These are phyloP conservation scores for Clarireedia homoeocarpa DNA, from an alignment of 2,329 filamentous ascomycete genomes.

Conservation along the genomic window DNA sequence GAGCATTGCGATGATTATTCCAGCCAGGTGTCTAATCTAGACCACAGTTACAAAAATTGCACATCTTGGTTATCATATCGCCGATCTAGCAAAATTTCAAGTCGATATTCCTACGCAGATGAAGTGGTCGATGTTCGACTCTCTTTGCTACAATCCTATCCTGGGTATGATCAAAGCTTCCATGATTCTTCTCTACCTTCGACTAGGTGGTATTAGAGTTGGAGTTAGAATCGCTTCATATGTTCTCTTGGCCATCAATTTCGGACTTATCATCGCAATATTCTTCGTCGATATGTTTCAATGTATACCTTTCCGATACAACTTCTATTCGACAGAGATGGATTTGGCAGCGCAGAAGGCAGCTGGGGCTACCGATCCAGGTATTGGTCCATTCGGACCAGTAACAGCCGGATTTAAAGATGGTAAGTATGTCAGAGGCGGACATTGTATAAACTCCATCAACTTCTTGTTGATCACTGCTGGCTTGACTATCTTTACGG, in stretches of 20 bases:
- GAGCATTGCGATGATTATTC: too few species aligned
- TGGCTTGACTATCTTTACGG: constrained; percentile 16
- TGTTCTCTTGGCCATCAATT: constrained; percentile 18
- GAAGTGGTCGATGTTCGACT: constrained; percentile 26
- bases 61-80: constrained; percentile 15
- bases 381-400: not conserved
- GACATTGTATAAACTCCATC: constrained; percentile 14
- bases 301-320: constrained; percentile 22
- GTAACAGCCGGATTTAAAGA: constrained; percentile 12
- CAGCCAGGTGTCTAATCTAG: not conserved
- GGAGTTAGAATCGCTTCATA: constrained; percentile 7
- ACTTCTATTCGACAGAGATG: constrained; percentile 9
- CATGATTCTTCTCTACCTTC: constrained; percentile 37
- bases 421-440: constrained; percentile 13
- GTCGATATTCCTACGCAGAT: not conserved
- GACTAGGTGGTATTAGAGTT: constrained; percentile 30
- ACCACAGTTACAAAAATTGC: constrained; percentile 13
- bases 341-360: constrained; percentile 7
- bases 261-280: constrained; percentile 29
- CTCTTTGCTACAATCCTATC: constrained; percentile 36
- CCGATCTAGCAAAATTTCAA: constrained; percentile 3
- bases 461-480: constrained; percentile 15
- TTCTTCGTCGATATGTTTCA: constrained; percentile 35
- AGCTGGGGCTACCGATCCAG: constrained; percentile 4
- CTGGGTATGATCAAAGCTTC: constrained; percentile 39